Percentiles rank a stretch among this genome's conserved stretches.
These are phyloP conservation scores for Gossypium mustelinum DNA, from an alignment of 345 rosid species.

Conservation along the genomic window DNA sequence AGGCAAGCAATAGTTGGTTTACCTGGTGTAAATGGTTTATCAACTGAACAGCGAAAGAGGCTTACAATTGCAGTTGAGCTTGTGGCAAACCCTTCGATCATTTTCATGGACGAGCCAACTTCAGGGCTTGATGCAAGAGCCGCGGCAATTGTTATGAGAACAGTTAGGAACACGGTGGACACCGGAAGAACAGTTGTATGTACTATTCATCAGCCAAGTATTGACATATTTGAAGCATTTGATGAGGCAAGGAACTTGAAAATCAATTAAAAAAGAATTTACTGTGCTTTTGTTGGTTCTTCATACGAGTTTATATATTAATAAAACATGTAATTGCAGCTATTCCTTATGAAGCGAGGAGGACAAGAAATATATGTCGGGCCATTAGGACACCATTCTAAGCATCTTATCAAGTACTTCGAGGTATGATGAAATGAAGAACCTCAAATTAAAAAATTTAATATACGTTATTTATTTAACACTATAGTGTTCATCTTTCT, in stretches of 20 bases:
- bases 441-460: neutral
- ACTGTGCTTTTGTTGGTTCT: neutral
- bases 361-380: constrained; percentile 81
- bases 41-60: constrained; percentile 84
- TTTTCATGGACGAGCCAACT: constrained; percentile 96
- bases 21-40: constrained; percentile 80
- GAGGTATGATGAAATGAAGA: constrained; percentile 39
- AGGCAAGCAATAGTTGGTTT: constrained; percentile 67
- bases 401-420: constrained; percentile 54
- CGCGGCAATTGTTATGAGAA: constrained; percentile 90
- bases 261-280: neutral
- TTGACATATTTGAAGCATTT: constrained; percentile 84
- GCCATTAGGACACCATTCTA: constrained; percentile 65
- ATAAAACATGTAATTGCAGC: constrained; percentile 30
- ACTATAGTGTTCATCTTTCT: neutral
- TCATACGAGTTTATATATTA: neutral
- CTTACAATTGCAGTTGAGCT: constrained; percentile 90
- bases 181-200: constrained; percentile 89
- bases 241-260: constrained; percentile 55
- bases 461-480: neutral
- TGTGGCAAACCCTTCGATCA: constrained; percentile 86
- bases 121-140: constrained; percentile 95
- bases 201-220: constrained; percentile 94
- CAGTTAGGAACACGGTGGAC: constrained; percentile 86
- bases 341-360: constrained; percentile 68